phyloP scores from a whole-genome alignment of 768 basidiomycete genomes.

The Naematelia encephala region DNA sequence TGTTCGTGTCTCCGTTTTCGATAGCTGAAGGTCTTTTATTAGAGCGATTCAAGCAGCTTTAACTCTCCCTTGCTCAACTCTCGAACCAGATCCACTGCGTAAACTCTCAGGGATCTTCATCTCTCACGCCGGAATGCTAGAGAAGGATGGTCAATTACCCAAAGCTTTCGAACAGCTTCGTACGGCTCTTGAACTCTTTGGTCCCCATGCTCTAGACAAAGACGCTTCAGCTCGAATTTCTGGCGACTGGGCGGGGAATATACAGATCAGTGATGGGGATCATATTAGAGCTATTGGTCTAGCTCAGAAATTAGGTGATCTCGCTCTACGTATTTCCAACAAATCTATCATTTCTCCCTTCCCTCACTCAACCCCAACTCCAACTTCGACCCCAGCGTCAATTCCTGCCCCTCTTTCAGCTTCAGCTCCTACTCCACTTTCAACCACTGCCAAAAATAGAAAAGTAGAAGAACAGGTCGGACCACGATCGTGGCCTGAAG shows the following conservation, averaged over 20 bases:
- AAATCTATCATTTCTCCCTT: slow-evolving; percentile 11
- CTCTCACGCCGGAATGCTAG: slow-evolving; percentile 37
- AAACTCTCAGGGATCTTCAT: slow-evolving; percentile 49
- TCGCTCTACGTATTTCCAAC: slow-evolving; percentile 30
- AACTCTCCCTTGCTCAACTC: slow-evolving; percentile 26
- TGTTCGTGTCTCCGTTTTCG: background rate
- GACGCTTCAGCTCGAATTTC: slow-evolving; percentile 4
- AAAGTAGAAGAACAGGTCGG: background rate
- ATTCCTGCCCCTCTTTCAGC: background rate
- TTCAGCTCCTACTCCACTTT: background rate
- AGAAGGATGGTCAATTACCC: slow-evolving; percentile 34
- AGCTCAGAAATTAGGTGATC: slow-evolving; percentile 44
- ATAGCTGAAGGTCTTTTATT: background rate
- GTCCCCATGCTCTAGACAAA: slow-evolving; percentile 16
- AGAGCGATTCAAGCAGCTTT: slow-evolving; percentile 45
- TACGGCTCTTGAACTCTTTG: slow-evolving; percentile 32
- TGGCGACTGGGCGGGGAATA: background rate
- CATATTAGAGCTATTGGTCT: slow-evolving; percentile 42
- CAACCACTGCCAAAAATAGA: background rate
- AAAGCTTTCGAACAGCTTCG: slow-evolving; percentile 34
- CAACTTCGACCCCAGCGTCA: background rate
- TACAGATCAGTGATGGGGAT: slow-evolving; percentile 23
- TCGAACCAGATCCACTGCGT: slow-evolving; percentile 40
- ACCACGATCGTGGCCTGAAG: slow-evolving; percentile 21
- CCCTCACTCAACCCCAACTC: slow-evolving; percentile 1